Percentiles rank a stretch among this genome's conserved stretches.
Evolutionary conservation across 2,329 filamentous ascomycete genomes (phyloP).

Genomic region (Beauveria varroae): DNA sequence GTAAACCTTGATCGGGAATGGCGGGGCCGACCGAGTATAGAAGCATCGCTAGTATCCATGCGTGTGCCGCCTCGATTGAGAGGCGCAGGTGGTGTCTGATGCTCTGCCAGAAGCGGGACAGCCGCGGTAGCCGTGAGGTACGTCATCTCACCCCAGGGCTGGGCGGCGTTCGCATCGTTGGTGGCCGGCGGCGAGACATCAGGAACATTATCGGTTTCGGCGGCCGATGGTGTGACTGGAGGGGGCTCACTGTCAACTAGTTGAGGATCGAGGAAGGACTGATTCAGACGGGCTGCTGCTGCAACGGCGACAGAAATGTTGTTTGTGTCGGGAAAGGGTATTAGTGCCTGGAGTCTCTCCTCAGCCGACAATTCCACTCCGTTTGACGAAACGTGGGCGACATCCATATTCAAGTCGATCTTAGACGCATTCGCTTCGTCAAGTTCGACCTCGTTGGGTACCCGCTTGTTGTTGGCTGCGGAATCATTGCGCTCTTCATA

Average conservation of each 20-base stretch:
- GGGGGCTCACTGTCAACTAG: constrained; percentile 27
- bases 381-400: constrained; percentile 19
- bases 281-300: constrained; percentile 47
- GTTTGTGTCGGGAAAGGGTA: constrained; percentile 38
- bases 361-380: constrained; percentile 35
- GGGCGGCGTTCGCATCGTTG: constrained; percentile 21
- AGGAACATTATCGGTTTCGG: constrained; percentile 17
- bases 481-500: constrained; percentile 32
- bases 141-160: constrained; percentile 48
- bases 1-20: constrained; percentile 52
- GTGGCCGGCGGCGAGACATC: constrained; percentile 18
- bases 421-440: constrained; percentile 13
- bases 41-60: constrained; percentile 39
- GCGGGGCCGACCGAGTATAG: constrained; percentile 40
- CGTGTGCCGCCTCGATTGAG: constrained; percentile 42
- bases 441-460: constrained; percentile 4
- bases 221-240: constrained; percentile 23
- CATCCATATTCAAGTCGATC: constrained; percentile 4
- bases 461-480: neutral
- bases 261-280: constrained; percentile 47
- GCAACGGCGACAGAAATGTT: constrained; percentile 50
- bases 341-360: constrained; percentile 42
- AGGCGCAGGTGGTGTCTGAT: constrained; percentile 24
- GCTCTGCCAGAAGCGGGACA: constrained; percentile 24
- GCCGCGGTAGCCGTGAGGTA: constrained; percentile 34